Evolutionary conservation across 345 rosid species (phyloP), one percentile per base, ranked within the genome.

Genomic region (Aquilaria malaccensis): DNA sequence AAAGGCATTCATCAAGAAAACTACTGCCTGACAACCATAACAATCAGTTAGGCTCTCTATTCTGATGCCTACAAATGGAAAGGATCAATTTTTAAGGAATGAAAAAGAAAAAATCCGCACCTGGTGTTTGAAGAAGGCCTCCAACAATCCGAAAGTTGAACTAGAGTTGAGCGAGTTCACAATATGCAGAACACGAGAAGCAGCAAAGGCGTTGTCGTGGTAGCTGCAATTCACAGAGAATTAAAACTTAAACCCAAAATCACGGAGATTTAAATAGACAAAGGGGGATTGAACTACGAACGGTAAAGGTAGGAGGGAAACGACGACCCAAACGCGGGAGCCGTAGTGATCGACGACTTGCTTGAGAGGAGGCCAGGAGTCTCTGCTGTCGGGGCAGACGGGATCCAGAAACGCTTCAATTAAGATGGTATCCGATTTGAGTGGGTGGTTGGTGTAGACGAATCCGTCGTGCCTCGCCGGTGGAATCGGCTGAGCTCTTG

Each of bases 231-330:
- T 49, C 32, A 15, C 43, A 22, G 22, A 22, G 22, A 22, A 22
- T 22, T 22, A 0, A 22, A 22, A 22, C 22, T 22, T 22, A 22
- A 22, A 22, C 22, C 22, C 22, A 22, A 22, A 22, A 22, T 22
- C 22, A 22, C 22, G 22, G 22, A 22, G 22, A 22, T 22, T 22
- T 22, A 22, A 22, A 22, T 22, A 22, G 22, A 22, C 22, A 22
- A 22, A 22, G 51, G 48, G 0, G 30, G 33, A 62, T 22, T 15
- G 14, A 33, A 58, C 2, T 49, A 75, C 97, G 80, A 7, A 93
- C 98, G 98, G 97, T 41, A 93, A 67, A 2, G 98, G 98, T 14
- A 93, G 85, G 61, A 89, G 89, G 66, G 87, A 91, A 74, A 85
- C 70, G 67, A 67, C 5, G 50, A 89, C 72, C 33, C 68, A 66